phyloP scores from a whole-genome alignment of 768 basidiomycete species.

The Cytidiella melzeri region DNA sequence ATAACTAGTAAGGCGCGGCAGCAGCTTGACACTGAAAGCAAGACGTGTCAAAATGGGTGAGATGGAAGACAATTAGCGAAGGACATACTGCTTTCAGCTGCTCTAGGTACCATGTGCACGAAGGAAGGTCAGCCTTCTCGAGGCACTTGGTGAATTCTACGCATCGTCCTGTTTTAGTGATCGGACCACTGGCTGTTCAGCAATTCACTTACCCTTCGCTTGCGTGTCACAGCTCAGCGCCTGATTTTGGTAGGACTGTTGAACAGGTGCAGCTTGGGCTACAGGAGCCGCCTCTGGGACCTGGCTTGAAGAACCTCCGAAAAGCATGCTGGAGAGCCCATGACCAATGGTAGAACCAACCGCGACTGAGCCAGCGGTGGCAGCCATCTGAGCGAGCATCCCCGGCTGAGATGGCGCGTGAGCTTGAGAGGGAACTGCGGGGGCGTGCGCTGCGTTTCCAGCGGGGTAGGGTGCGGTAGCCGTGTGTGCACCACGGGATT shows the following conservation, averaged over 20 bases:
- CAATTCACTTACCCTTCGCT: constrained; percentile 57
- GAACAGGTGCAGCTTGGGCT: constrained; percentile 21
- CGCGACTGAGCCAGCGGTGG: constrained; percentile 86
- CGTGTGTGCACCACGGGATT: constrained; percentile 42
- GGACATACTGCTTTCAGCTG: constrained; percentile 78
- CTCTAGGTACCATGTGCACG: constrained; percentile 84
- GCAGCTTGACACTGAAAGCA: constrained; percentile 66
- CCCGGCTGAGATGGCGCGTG: constrained; percentile 48
- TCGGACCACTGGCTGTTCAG: constrained; percentile 1
- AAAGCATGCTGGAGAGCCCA: constrained; percentile 86
- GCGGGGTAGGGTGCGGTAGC: constrained; percentile 37
- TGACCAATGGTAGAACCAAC: constrained; percentile 85
- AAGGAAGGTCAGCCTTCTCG: constrained; percentile 71
- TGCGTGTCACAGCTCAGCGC: constrained; percentile 65
- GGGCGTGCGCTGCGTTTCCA: constrained; percentile 34
- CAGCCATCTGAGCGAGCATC: constrained; percentile 79
- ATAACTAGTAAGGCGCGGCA: constrained; percentile 47
- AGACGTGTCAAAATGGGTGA: constrained; percentile 1
- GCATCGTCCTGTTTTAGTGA: background rate
- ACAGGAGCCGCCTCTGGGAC: constrained; percentile 39
- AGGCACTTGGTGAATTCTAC: constrained; percentile 81
- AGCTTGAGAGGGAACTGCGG: constrained; percentile 28
- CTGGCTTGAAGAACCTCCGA: constrained; percentile 51
- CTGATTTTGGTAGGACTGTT: constrained; percentile 42
- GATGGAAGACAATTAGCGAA: background rate